Conservation (phyloP, 345 rosid genomes). For the Acer campestre region DNA sequence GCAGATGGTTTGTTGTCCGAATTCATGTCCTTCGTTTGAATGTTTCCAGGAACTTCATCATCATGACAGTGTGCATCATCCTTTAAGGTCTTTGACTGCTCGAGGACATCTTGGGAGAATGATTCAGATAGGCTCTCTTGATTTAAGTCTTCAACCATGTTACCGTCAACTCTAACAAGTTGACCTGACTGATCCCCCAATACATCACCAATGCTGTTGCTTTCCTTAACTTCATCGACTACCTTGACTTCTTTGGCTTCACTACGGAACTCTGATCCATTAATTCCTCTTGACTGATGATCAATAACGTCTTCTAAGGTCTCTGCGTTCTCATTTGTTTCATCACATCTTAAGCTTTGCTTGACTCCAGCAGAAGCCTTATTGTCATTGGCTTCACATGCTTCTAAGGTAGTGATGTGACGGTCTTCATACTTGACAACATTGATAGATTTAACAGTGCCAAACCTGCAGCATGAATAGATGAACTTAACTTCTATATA, state of each 20-base stretch:
- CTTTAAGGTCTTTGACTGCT: constrained; percentile 24
- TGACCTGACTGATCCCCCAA: constrained; percentile 36
- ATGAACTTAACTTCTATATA: constrained; percentile 17
- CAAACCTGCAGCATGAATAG: constrained; percentile 71
- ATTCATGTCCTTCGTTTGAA: constrained; percentile 13
- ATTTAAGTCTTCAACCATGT: constrained; percentile 25
- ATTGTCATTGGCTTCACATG: constrained; percentile 28
- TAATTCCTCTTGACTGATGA: constrained; percentile 8
- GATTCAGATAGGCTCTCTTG: constrained; percentile 14
- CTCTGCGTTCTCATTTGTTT: constrained; percentile 29
- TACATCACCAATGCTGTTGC: constrained; percentile 7
- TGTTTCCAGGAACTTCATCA: constrained; percentile 14
- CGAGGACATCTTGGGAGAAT: constrained; percentile 14
- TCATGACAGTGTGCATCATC: constrained; percentile 28
- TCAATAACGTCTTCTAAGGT: constrained; percentile 16
- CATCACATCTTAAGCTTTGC: constrained; percentile 20
- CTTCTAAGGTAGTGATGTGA: constrained; percentile 22
- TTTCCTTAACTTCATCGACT: constrained; percentile 24
- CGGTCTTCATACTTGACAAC: constrained; percentile 42
- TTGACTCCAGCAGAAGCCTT: constrained; percentile 18
- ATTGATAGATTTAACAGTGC: constrained; percentile 72
- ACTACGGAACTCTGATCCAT: constrained; percentile 17
- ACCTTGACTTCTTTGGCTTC: not conserved
- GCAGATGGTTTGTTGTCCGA: constrained; percentile 23
- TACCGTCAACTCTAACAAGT: constrained; percentile 21